Evolutionary conservation across 2,329 filamentous ascomycete species (phyloP).

Genomic region (Fonsecaea erecta): DNA sequence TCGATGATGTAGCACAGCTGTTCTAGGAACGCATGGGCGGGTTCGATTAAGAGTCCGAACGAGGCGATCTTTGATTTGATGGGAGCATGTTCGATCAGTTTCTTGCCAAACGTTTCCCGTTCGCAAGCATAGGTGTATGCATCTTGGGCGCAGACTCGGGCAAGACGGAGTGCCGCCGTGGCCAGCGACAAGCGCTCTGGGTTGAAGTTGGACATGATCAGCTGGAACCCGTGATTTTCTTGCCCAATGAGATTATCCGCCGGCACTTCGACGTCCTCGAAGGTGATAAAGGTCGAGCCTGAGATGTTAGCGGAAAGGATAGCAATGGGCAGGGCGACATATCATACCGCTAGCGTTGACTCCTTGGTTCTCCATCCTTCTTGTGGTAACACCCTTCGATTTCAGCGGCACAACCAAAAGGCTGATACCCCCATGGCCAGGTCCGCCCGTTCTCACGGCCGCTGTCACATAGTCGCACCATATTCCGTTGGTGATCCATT

Average conservation of each 20-base stretch:
- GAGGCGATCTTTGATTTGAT: conserved; percentile 73
- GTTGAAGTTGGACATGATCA: conserved; percentile 81
- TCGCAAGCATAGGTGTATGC: conserved; percentile 69
- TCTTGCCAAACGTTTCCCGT: conserved; percentile 71
- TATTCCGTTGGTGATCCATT: conserved; percentile 78
- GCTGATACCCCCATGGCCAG: conserved; percentile 68
- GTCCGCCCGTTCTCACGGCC: conserved; percentile 74
- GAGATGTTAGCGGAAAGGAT: conserved; percentile 42
- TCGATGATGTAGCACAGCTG: conserved; percentile 53
- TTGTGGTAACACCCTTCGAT: conserved; percentile 68
- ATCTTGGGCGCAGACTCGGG: conserved; percentile 63
- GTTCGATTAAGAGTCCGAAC: conserved; percentile 69
- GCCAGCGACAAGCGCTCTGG: conserved; percentile 73
- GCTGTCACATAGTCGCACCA: conserved; percentile 71
- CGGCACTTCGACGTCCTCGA: conserved; percentile 76
- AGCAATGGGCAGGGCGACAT: background rate
- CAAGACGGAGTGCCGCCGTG: conserved; percentile 66
- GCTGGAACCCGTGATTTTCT: conserved; percentile 73
- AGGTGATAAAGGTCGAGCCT: conserved; percentile 75
- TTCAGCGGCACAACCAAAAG: conserved; percentile 73
- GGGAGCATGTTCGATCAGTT: conserved; percentile 73
- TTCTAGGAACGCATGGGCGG: conserved; percentile 69
- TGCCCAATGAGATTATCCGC: conserved; percentile 70
- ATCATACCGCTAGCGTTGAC: conserved; percentile 65
- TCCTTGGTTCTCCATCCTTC: conserved; percentile 69